Evolutionary conservation across 768 basidiomycete genomes (phyloP), one percentile per base, ranked within the genome.

Genomic region (Clitopilus passeckerianus): DNA sequence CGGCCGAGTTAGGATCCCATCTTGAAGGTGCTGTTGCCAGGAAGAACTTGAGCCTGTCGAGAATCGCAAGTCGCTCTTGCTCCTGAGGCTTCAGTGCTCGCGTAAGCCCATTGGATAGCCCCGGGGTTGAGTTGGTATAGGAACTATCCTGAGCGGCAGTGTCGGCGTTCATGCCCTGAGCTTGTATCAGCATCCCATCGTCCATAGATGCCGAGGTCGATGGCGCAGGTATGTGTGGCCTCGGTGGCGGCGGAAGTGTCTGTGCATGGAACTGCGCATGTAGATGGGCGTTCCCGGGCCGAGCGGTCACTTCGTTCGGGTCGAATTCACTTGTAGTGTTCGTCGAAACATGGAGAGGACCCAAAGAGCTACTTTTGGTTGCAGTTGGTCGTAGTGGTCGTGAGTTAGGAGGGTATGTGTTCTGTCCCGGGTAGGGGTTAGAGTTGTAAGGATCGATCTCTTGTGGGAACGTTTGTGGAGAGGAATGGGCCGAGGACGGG

Each of bases 11-110:
- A 0, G 72, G 64, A 65, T 83, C 82, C 91, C 91, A 93, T 53
- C 84, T 81, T 27, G 82, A 87, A 2, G 88, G 94, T 7, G 89
- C 93, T 10, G 91, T 92, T 15, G 90, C 89, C 50, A 95, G 85
- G 74, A 95, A 95, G 75, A 87, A 89, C 74, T 94, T 94, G 72
- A 95, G 89, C 20, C 85, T 73, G 65, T 95, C 91, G 20, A 95
- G 81, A 63, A 89, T 80, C n/a, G 83, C 82, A 43, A 93, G 76
- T 23, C 83, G 79, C 20, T 90, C 87, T 59, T 86, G 84, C 70
- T 93, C 90, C 54, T 81, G 74, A 1, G 80, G 68, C 6, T 80
- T 84, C 53, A 92, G 79, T 0, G 86, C 79, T n/a, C 88, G 75
- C 18, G 79, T 76, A 18, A 86, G 79, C 14, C 78, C 79, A 15